Evolutionary conservation across 2,329 filamentous ascomycete genomes (phyloP).

Genomic region (Aspergillus puulaauensis): DNA sequence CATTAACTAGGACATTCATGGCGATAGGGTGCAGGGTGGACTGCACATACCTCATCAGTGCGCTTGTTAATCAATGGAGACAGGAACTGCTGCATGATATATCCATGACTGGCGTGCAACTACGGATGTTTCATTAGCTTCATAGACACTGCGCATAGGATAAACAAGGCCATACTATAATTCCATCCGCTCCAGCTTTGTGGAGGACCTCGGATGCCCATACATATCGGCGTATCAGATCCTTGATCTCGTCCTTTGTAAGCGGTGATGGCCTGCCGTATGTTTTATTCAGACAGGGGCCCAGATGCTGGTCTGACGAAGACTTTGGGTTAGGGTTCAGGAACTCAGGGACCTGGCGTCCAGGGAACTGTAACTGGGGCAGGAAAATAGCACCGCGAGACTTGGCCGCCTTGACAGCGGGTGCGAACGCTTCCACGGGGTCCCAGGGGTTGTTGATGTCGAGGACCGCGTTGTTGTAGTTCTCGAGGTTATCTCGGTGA

Average conservation of each 20-base stretch:
- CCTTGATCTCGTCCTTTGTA: not conserved
- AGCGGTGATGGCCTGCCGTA: not conserved
- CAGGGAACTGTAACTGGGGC: constrained; percentile 24
- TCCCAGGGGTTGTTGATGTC: constrained; percentile 24
- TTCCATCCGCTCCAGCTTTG: not conserved
- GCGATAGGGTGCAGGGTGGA: not conserved
- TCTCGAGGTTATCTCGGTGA: constrained; percentile 25
- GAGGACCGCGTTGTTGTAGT: constrained; percentile 27
- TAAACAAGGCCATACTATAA: not conserved
- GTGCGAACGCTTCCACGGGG: constrained; percentile 22
- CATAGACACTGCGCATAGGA: not conserved
- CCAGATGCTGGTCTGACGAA: constrained; percentile 20
- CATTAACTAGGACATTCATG: not conserved
- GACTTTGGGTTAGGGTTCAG: constrained; percentile 24
- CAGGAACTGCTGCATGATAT: not conserved
- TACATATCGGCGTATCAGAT: not conserved
- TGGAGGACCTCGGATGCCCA: not conserved
- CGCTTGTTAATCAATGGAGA: not conserved
- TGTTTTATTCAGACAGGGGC: constrained; percentile 7
- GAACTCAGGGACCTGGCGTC: constrained; percentile 23
- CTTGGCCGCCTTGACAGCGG: constrained; percentile 22
- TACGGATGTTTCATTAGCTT: not conserved
- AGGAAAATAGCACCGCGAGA: constrained; percentile 23
- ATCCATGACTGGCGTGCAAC: not conserved
- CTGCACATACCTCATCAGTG: constrained; percentile 3